Evolutionary conservation across 805 yeast species (phyloP).

Genomic region (Saturnispora ahearnii): DNA sequence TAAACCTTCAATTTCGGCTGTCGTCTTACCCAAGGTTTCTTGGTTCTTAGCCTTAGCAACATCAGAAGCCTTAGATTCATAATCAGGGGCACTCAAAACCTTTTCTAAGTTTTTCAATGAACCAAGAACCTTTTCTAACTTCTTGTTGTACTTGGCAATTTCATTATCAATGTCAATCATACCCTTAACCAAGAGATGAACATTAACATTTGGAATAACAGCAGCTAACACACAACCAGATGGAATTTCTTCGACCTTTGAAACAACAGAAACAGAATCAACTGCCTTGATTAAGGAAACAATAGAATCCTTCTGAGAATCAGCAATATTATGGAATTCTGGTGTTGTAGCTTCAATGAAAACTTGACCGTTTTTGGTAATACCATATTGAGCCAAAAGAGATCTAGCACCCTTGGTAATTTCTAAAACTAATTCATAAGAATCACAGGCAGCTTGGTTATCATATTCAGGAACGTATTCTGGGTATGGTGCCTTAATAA

Average conservation of each 20-base stretch:
- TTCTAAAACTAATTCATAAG: slow-evolving; percentile 76
- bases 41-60: slow-evolving; percentile 73
- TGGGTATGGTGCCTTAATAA: slow-evolving; percentile 77
- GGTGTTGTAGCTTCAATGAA: slow-evolving; percentile 61
- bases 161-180: slow-evolving; percentile 89
- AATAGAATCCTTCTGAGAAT: slow-evolving; percentile 74
- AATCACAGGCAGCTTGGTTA: slow-evolving; percentile 56
- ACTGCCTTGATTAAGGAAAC: slow-evolving; percentile 89
- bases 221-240: slow-evolving; percentile 84
- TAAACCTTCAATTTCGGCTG: slow-evolving; percentile 86
- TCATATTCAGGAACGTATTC: slow-evolving; percentile 49
- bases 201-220: slow-evolving; percentile 72
- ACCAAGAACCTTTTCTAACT: slow-evolving; percentile 56
- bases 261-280: slow-evolving; percentile 59
- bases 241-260: slow-evolving; percentile 51
- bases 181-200: slow-evolving; percentile 88
- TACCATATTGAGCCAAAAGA: slow-evolving; percentile 79
- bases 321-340: slow-evolving; percentile 42
- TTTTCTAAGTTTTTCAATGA: slow-evolving; percentile 58
- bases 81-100: slow-evolving; percentile 62
- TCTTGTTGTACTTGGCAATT: slow-evolving; percentile 72
- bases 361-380: slow-evolving; percentile 80
- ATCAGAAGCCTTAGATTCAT: slow-evolving; percentile 73
- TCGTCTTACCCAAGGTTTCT: slow-evolving; percentile 55
- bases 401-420: slow-evolving; percentile 90